phyloP scores from a whole-genome alignment of 2,329 filamentous ascomycete species.

The Diaporthe caulivora region DNA sequence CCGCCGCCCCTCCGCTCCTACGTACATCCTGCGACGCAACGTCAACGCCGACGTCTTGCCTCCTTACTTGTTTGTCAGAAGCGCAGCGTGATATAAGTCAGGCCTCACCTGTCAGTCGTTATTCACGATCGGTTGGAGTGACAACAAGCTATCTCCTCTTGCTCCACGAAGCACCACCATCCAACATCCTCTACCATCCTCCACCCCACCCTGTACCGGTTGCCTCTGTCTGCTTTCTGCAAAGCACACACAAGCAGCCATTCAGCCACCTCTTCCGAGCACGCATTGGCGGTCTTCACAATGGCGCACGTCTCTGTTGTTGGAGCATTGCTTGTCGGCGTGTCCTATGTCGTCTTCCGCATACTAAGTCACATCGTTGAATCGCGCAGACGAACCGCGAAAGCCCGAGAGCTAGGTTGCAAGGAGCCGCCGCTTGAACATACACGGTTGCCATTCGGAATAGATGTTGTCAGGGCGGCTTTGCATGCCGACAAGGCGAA shows the following conservation, averaged over 20 bases:
- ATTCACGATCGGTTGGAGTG: neutral
- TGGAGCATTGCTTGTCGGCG: conserved; percentile 20
- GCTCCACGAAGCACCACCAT: no score
- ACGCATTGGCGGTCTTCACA: neutral
- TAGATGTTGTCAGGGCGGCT: conserved; percentile 10
- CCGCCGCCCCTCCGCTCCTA: conserved; percentile 12
- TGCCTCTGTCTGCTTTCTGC: neutral
- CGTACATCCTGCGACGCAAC: neutral
- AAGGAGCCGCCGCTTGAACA: conserved; percentile 17
- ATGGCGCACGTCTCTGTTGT: conserved; percentile 38
- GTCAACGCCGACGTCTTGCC: neutral
- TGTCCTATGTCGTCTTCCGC: conserved; percentile 34
- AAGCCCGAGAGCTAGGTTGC: conserved; percentile 31
- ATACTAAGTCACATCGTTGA: conserved; percentile 21
- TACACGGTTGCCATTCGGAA: conserved; percentile 3
- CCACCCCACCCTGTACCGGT: no score
- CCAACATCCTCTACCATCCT: no score
- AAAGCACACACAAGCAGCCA: neutral
- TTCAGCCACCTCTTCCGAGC: neutral
- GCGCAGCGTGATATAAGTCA: neutral
- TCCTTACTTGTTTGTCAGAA: neutral
- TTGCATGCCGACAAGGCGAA: conserved; percentile 18
- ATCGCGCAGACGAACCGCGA: conserved; percentile 14
- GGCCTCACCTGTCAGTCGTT: neutral
- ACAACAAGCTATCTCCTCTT: neutral